Conservation (phyloP, 192 early-diverging fungal genomes). For the Coemansia sp. region DNA sequence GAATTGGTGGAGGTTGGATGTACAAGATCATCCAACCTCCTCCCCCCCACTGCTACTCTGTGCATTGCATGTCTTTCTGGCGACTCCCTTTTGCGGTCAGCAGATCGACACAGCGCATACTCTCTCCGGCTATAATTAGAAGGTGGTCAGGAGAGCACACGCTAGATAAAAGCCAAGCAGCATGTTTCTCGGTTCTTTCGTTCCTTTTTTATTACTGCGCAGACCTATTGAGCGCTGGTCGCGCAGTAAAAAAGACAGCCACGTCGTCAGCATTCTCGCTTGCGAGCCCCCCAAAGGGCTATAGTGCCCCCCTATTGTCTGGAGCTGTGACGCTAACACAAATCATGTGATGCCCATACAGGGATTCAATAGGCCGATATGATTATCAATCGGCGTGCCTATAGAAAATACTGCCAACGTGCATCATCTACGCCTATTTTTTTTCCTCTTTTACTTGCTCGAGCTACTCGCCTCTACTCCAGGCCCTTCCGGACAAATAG, state of each 20-base stretch:
- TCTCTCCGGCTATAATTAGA: background rate
- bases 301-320: background rate
- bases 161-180: background rate
- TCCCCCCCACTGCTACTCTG: background rate
- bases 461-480: too few species aligned
- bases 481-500: too few species aligned
- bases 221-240: background rate
- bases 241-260: constrained; percentile 1
- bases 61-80: constrained; percentile 17
- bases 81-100: background rate
- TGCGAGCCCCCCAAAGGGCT: background rate
- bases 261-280: background rate
- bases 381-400: too few species aligned
- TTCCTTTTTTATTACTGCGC: background rate
- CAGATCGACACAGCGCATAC: background rate
- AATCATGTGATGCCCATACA: background rate
- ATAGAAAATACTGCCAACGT: too few species aligned
- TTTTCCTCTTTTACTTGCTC: too few species aligned
- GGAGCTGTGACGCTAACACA: background rate
- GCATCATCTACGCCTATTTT: too few species aligned
- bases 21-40: background rate
- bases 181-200: too few species aligned
- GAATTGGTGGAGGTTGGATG: background rate
- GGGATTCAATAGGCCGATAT: too few species aligned
- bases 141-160: background rate